Percentiles rank a stretch among this genome's conserved stretches.
Conservation (phyloP, 129 eudicot genomes). For the Flaveria brownii region DNA sequence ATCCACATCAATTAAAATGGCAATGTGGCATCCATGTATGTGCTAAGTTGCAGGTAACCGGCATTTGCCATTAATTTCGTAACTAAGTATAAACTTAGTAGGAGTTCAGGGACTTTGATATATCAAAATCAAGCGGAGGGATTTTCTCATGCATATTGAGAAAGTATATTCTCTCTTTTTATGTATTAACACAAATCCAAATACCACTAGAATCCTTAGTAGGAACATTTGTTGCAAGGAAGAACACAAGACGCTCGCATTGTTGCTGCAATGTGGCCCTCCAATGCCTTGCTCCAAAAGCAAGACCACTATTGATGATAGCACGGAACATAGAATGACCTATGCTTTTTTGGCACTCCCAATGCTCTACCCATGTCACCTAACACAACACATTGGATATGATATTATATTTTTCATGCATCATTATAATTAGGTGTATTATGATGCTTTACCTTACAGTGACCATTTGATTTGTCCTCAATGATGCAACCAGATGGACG, state of each 20-base stretch:
- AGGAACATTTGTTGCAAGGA: constrained; percentile 92
- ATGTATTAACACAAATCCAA: constrained; percentile 1
- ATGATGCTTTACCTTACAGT: constrained; percentile 63
- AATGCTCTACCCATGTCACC: constrained; percentile 98
- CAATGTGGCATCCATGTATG: background rate
- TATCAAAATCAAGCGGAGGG: background rate
- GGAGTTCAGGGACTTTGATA: background rate
- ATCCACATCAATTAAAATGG: background rate
- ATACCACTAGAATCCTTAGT: constrained; percentile 86
- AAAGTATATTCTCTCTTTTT: background rate
- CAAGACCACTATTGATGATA: constrained; percentile 77
- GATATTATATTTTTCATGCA: background rate
- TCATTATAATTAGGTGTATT: background rate
- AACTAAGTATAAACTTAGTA: background rate
- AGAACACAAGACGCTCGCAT: constrained; percentile 85
- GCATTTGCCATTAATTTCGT: background rate
- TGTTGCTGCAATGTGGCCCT: constrained; percentile 88
- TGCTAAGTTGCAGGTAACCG: background rate
- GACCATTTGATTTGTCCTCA: constrained; percentile 82
- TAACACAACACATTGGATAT: constrained; percentile 30
- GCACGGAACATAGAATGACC: constrained; percentile 69
- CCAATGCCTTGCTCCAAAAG: constrained; percentile 98
- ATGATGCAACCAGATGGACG: constrained; percentile 95
- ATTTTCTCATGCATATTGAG: background rate
- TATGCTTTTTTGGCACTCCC: constrained; percentile 68